Evolutionary conservation across 75 land plant genomes (phyloP).

Genomic region (Selaginella tamariscina): DNA sequence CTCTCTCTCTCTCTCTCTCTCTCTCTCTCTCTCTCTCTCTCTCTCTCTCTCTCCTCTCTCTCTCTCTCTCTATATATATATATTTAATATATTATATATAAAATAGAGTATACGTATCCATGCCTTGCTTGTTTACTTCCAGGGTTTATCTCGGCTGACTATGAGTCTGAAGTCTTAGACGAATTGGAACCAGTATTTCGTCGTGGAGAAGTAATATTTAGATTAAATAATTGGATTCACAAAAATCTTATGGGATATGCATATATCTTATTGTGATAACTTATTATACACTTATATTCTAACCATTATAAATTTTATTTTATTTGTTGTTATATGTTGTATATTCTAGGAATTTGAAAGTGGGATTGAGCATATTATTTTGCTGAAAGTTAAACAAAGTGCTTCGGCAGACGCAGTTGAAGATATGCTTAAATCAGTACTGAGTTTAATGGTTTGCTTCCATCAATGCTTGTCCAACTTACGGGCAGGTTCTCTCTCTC

Average conservation of each 20-base stretch:
- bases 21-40: too few relatives aligned
- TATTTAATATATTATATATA: background rate
- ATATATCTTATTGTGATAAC: background rate
- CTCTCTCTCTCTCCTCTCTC: too few relatives aligned
- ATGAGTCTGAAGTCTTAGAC: slow-evolving; percentile 86
- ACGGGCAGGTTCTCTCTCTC: slow-evolving; percentile 47
- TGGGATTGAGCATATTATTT: slow-evolving; percentile 63
- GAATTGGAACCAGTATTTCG: slow-evolving; percentile 74
- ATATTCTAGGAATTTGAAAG: slow-evolving; percentile 57
- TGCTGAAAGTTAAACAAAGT: slow-evolving; percentile 42
- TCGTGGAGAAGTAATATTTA: slow-evolving; percentile 89
- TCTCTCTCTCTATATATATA: too few relatives aligned
- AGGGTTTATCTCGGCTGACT: slow-evolving; percentile 63
- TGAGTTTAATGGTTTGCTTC: slow-evolving; percentile 30
- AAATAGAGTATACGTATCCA: background rate
- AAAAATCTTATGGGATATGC: too few relatives aligned
- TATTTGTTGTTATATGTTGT: too few relatives aligned
- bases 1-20: too few relatives aligned
- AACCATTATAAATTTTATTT: too few relatives aligned
- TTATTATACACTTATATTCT: too few relatives aligned
- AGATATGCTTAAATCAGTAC: slow-evolving; percentile 43
- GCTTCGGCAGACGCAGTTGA: slow-evolving; percentile 28
- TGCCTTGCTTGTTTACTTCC: background rate
- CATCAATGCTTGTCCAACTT: slow-evolving; percentile 53
- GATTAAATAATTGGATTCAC: background rate